phyloP scores from a whole-genome alignment of 1,284 basidiomycete species.

The Boletus calvinii region DNA sequence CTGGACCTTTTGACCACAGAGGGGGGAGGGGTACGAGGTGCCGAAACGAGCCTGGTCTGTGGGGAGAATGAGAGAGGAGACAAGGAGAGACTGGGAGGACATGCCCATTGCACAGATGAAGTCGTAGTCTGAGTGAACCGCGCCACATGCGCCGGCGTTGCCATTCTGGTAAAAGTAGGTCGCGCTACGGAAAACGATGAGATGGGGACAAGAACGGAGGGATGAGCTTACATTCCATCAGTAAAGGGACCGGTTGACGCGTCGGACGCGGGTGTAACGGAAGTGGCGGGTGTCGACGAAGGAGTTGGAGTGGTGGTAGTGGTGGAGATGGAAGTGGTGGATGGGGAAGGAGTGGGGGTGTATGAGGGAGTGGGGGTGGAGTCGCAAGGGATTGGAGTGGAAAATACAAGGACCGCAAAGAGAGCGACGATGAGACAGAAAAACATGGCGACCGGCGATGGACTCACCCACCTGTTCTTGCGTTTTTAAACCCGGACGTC shows the following conservation, averaged over 20 bases:
- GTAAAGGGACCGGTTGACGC: constrained; percentile 10
- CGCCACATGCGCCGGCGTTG: constrained; percentile 73
- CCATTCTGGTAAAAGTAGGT: constrained; percentile 76
- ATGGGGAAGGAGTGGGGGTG: not conserved
- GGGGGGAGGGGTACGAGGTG: constrained; percentile 45
- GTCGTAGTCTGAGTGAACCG: constrained; percentile 61
- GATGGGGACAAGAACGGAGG: constrained; percentile 2
- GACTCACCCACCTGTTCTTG: not conserved
- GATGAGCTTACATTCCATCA: constrained; percentile 49
- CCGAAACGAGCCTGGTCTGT: constrained; percentile 54
- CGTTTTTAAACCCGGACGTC: not conserved
- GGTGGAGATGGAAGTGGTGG: not conserved
- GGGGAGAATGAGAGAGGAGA: constrained; percentile 10
- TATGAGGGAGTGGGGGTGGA: constrained; percentile 20
- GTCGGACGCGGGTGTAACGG: too few relatives aligned
- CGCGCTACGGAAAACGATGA: constrained; percentile 43
- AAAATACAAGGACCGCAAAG: constrained; percentile 47
- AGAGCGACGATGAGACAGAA: constrained; percentile 45
- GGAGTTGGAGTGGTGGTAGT: not conserved
- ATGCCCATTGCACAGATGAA: constrained; percentile 68
- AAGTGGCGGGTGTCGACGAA: too few relatives aligned
- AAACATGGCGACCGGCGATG: constrained; percentile 37
- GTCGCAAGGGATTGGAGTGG: constrained; percentile 47
- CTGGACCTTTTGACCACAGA: constrained; percentile 65
- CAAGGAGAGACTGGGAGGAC: constrained; percentile 19